Evolutionary conservation across 2,329 filamentous ascomycete species (phyloP).

Genomic region (Alternaria angustiovoidea): DNA sequence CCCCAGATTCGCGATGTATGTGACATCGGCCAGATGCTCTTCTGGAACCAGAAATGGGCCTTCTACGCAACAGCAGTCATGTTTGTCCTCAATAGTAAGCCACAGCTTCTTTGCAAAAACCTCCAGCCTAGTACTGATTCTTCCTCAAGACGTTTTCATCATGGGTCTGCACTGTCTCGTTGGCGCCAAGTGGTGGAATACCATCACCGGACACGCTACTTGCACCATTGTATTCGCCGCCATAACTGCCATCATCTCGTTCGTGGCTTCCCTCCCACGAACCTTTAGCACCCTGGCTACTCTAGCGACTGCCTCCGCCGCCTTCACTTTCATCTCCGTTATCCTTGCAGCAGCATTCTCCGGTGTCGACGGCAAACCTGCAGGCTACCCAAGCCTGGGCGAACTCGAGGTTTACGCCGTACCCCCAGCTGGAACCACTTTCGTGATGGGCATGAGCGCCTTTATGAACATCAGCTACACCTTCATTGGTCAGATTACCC

Average conservation of each 20-base stretch:
- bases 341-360: slow-evolving; percentile 84
- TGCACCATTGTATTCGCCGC: slow-evolving; percentile 84
- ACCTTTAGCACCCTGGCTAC: slow-evolving; percentile 84
- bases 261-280: slow-evolving; percentile 79
- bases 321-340: slow-evolving; percentile 91
- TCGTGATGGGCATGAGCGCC: slow-evolving; percentile 82
- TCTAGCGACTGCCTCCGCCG: slow-evolving; percentile 78
- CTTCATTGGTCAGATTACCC: slow-evolving; percentile 93
- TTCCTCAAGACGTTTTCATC: slow-evolving; percentile 25
- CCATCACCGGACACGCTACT: slow-evolving; percentile 75
- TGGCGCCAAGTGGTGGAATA: slow-evolving; percentile 88
- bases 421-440: slow-evolving; percentile 75
- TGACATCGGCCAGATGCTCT: slow-evolving; percentile 94
- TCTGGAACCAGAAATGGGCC: slow-evolving; percentile 81
- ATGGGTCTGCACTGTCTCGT: slow-evolving; percentile 80
- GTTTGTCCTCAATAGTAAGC: slow-evolving; percentile 94
- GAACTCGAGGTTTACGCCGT: slow-evolving; percentile 73
- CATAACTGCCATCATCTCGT: slow-evolving; percentile 77
- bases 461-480: slow-evolving; percentile 97
- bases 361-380: slow-evolving; percentile 76
- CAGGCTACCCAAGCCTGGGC: slow-evolving; percentile 66
- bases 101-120: slow-evolving; percentile 51
- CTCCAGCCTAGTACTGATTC: not conserved
- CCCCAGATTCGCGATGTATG: slow-evolving; percentile 92
- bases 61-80: slow-evolving; percentile 77